Evolutionary conservation across 805 yeast species (phyloP).

Genomic region (Lipomyces orientalis): DNA sequence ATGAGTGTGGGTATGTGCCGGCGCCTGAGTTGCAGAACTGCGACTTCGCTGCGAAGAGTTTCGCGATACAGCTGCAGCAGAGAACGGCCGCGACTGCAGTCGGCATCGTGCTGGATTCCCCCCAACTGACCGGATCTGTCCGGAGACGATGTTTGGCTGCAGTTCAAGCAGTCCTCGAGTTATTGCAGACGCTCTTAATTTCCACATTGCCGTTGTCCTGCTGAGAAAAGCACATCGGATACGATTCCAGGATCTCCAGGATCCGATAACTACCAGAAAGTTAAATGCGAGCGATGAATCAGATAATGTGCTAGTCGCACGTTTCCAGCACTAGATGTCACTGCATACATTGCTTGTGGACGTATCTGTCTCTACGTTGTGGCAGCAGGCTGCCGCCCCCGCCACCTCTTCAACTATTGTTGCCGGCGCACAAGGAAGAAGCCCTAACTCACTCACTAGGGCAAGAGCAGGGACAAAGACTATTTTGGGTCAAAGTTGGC

Average conservation of each 20-base stretch:
- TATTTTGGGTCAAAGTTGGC: too few species aligned
- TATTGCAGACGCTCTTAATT: background rate
- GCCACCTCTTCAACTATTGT: too few species aligned
- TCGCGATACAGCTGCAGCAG: background rate
- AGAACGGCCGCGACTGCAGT: background rate
- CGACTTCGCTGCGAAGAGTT: background rate
- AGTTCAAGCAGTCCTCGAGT: background rate
- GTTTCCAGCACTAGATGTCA: background rate
- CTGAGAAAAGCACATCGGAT: background rate
- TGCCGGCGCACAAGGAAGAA: background rate
- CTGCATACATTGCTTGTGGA: background rate
- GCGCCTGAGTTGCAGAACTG: background rate
- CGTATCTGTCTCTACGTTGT: background rate
- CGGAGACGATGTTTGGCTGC: background rate
- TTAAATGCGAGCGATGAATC: too few species aligned
- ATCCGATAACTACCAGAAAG: too few species aligned
- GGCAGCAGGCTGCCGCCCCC: too few species aligned
- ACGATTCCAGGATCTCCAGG: too few species aligned
- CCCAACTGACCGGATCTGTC: background rate
- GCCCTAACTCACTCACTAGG: background rate
- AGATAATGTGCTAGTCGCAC: background rate
- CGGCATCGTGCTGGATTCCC: background rate
- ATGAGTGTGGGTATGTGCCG: constrained; percentile 11
- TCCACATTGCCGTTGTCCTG: background rate
- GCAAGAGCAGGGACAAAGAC: background rate